Evolutionary conservation across 768 basidiomycete genomes (phyloP).

Genomic region (Podaxis carcinomalis): DNA sequence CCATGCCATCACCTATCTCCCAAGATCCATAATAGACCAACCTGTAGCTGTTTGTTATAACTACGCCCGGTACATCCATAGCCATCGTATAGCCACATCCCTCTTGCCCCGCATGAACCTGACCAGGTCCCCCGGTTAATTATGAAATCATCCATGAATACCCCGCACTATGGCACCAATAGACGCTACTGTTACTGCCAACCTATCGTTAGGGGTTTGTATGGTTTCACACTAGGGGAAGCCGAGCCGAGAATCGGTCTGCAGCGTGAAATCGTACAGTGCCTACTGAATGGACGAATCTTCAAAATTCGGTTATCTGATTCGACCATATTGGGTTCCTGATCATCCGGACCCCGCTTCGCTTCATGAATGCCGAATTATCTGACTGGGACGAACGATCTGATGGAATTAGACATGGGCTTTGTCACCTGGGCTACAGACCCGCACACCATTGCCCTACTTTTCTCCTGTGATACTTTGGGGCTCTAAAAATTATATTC

Average conservation of each 20-base stretch:
- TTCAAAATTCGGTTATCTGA: background rate
- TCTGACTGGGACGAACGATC: background rate
- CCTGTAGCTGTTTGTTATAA: background rate
- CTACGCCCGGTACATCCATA: background rate
- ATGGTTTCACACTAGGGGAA: background rate
- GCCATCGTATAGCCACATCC: background rate
- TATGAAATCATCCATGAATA: constrained; percentile 4
- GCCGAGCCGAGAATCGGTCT: background rate
- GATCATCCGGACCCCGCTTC: background rate
- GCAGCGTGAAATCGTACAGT: background rate
- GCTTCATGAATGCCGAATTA: background rate
- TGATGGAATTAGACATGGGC: background rate
- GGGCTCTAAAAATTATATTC: too few relatives aligned
- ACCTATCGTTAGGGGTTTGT: background rate
- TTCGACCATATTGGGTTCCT: background rate
- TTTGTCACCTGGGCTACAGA: background rate
- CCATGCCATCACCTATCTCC: background rate
- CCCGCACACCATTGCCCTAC: too few relatives aligned
- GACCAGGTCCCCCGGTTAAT: background rate
- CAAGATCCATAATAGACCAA: background rate
- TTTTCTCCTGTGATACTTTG: too few relatives aligned
- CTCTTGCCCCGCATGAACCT: background rate
- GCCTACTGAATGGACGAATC: background rate
- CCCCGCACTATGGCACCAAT: background rate
- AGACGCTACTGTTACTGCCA: background rate